Evolutionary conservation across 2,329 filamentous ascomycete genomes (phyloP).

Genomic region (Pezicula rhizophila): DNA sequence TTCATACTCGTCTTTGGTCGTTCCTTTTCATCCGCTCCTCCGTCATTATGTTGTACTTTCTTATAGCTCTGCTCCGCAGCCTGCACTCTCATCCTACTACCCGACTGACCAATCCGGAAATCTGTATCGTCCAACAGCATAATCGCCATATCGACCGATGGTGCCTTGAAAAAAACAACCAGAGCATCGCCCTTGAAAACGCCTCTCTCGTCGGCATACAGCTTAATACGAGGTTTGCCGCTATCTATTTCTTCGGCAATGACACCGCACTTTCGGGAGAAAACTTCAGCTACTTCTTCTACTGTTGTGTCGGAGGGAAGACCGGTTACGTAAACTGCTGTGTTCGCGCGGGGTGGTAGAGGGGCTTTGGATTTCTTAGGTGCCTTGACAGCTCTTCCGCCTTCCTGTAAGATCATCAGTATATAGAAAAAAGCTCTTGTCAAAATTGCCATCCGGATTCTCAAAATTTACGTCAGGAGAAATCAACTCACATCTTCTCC

Average conservation of each 20-base stretch:
- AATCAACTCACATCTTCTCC: constrained; percentile 41
- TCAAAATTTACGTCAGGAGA: background rate
- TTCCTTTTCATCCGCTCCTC: constrained; percentile 34
- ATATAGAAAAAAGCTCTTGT: background rate
- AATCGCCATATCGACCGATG: constrained; percentile 83
- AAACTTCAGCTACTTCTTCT: constrained; percentile 76
- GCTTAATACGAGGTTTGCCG: constrained; percentile 81
- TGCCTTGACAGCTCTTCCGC: constrained; percentile 25
- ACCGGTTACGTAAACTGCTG: constrained; percentile 85
- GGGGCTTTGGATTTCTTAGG: constrained; percentile 28
- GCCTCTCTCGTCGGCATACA: constrained; percentile 78
- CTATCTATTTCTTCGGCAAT: constrained; percentile 93
- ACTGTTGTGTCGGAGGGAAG: constrained; percentile 74
- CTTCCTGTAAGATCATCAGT: constrained; percentile 20
- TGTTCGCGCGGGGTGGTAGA: constrained; percentile 57
- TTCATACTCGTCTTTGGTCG: constrained; percentile 48
- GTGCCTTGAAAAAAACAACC: constrained; percentile 89
- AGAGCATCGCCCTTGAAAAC: constrained; percentile 91
- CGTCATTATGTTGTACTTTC: constrained; percentile 64
- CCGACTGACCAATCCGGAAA: constrained; percentile 56
- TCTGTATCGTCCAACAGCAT: constrained; percentile 75
- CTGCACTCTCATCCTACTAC: constrained; percentile 71
- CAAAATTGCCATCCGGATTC: background rate
- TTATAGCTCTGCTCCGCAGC: constrained; percentile 89
- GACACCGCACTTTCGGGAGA: constrained; percentile 79